Conservation (phyloP, 1,284 basidiomycete genomes). For the Cryptococcus sp. region DNA sequence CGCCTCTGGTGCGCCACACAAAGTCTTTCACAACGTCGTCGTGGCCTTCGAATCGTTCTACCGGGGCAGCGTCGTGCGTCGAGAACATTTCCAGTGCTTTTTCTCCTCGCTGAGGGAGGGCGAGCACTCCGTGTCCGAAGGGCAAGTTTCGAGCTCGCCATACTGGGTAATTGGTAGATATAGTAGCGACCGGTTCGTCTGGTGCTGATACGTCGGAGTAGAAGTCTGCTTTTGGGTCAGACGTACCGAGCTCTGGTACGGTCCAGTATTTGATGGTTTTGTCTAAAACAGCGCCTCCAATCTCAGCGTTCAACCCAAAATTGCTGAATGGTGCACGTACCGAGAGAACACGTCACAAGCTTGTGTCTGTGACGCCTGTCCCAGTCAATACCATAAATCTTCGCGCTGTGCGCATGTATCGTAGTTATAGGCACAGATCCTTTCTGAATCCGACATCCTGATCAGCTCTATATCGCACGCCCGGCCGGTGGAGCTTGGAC, state of each 20-base stretch:
- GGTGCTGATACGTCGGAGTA: slow-evolving; percentile 29
- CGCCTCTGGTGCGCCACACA: slow-evolving; percentile 78
- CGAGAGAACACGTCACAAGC: slow-evolving; percentile 83
- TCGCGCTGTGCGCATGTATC: slow-evolving; percentile 77
- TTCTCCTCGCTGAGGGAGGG: slow-evolving; percentile 85
- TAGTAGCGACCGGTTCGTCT: slow-evolving; percentile 60
- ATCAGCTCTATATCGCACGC: not conserved
- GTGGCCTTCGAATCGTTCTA: slow-evolving; percentile 83
- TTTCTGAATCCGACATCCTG: slow-evolving; percentile 60
- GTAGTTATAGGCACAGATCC: slow-evolving; percentile 77
- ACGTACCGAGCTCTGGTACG: slow-evolving; percentile 41
- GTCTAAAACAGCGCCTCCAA: slow-evolving; percentile 55
- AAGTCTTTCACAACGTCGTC: slow-evolving; percentile 96
- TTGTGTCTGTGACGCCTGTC: slow-evolving; percentile 70
- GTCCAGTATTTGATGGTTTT: slow-evolving; percentile 88
- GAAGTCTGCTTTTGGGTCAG: slow-evolving; percentile 22
- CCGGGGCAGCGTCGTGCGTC: slow-evolving; percentile 43
- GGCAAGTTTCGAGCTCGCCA: slow-evolving; percentile 92
- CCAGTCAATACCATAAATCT: slow-evolving; percentile 97
- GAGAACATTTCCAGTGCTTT: slow-evolving; percentile 83
- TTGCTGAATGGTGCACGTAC: slow-evolving; percentile 17
- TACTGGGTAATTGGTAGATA: slow-evolving; percentile 81
- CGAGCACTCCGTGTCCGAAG: slow-evolving; percentile 86
- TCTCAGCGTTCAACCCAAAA: not conserved
- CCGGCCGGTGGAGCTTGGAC: not conserved